Evolutionary conservation across 106 monocot species (phyloP).

Genomic region (Acorus gramineus): DNA sequence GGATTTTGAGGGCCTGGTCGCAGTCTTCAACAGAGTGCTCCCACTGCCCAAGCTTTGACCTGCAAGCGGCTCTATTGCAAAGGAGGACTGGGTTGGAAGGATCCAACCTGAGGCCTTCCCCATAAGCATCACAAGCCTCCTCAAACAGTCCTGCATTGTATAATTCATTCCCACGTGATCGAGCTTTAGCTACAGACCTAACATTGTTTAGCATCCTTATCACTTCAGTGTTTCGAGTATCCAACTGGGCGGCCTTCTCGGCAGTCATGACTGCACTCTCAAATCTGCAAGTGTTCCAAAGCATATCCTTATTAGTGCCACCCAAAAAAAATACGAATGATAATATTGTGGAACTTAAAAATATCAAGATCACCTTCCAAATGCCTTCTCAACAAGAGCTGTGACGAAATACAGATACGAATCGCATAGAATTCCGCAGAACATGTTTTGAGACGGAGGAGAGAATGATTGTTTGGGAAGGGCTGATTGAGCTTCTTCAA

Average conservation of each 20-base stretch:
- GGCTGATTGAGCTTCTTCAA: constrained; percentile 64
- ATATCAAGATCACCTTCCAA: constrained; percentile 56
- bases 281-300: constrained; percentile 40
- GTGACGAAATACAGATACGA: constrained; percentile 50
- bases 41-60: constrained; percentile 77
- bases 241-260: constrained; percentile 56
- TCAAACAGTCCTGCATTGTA: constrained; percentile 61
- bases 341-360: neutral
- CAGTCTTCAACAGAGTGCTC: constrained; percentile 81
- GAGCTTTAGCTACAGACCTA: constrained; percentile 48
- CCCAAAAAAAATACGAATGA: too few relatives aligned
- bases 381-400: constrained; percentile 73
- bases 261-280: constrained; percentile 52
- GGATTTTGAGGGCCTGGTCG: constrained; percentile 60
- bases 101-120: constrained; percentile 77
- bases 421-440: constrained; percentile 40
- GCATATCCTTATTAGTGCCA: neutral
- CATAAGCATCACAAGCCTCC: constrained; percentile 76
- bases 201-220: constrained; percentile 30
- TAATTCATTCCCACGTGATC: constrained; percentile 57
- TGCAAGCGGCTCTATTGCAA: constrained; percentile 87
- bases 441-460: constrained; percentile 16
- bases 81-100: constrained; percentile 64
- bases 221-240: constrained; percentile 47
- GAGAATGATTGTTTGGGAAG: constrained; percentile 24